Evolutionary conservation across 1,139 yeast genomes (phyloP).

Genomic region (Taiozyma sp.): DNA sequence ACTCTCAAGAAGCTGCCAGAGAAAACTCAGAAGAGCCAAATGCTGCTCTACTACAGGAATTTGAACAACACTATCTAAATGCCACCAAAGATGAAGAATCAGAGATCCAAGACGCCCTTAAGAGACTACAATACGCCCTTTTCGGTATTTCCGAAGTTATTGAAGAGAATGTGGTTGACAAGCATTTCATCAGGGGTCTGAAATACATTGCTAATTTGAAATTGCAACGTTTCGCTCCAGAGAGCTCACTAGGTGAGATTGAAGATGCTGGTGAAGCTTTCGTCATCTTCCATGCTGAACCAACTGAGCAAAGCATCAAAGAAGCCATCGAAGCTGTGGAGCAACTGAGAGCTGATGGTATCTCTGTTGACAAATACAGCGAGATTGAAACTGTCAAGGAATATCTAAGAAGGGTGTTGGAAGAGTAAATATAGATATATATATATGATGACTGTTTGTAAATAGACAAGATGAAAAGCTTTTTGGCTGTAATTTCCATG

Average conservation of each 20-base stretch:
- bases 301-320: slow-evolving; percentile 37
- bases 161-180: slow-evolving; percentile 45
- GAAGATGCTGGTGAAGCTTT: slow-evolving; percentile 47
- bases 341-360: slow-evolving; percentile 29
- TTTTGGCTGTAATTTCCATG: too few relatives aligned
- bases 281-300: slow-evolving; percentile 41
- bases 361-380: slow-evolving; percentile 26
- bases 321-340: slow-evolving; percentile 51
- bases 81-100: slow-evolving; percentile 53
- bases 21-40: slow-evolving; percentile 39
- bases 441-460: slow-evolving; percentile 1
- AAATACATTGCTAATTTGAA: slow-evolving; percentile 63
- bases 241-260: slow-evolving; percentile 25
- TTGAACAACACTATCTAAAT: slow-evolving; percentile 50
- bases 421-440: slow-evolving; percentile 5
- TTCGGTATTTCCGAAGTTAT: slow-evolving; percentile 66
- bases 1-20: slow-evolving; percentile 60
- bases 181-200: slow-evolving; percentile 63
- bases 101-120: slow-evolving; percentile 61
- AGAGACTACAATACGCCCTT: slow-evolving; percentile 73
- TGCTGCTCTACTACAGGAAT: slow-evolving; percentile 44
- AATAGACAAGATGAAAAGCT: neutral
- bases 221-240: slow-evolving; percentile 39
- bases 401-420: slow-evolving; percentile 16
- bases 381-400: slow-evolving; percentile 29